phyloP scores from a whole-genome alignment of 345 rosid species.

The Hibiscus trionum region DNA sequence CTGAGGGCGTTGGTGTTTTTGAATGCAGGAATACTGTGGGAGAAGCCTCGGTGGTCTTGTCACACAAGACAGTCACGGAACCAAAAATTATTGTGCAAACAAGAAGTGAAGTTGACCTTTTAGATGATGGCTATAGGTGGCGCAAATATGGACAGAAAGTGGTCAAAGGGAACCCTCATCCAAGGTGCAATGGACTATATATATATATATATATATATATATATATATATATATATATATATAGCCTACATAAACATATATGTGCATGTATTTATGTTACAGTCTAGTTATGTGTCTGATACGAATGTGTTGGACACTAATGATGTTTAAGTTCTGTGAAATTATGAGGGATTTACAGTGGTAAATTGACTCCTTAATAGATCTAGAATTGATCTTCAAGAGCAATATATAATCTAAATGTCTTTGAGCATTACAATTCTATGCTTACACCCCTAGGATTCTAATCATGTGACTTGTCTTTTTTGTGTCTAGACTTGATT shows the following conservation, averaged over 20 bases:
- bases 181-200: slow-evolving; percentile 42
- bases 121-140: slow-evolving; percentile 97
- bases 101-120: slow-evolving; percentile 93
- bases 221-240: no score
- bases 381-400: background rate
- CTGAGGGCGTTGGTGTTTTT: slow-evolving; percentile 7
- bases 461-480: background rate
- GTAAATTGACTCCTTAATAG: background rate
- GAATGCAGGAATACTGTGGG: slow-evolving; percentile 42
- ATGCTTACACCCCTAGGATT: background rate
- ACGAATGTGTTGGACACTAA: background rate
- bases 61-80: slow-evolving; percentile 73
- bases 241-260: no score
- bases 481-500: background rate
- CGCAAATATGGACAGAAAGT: slow-evolving; percentile 99
- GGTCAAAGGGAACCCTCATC: slow-evolving; percentile 96
- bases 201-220: background rate
- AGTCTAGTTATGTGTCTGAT: background rate
- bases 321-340: background rate
- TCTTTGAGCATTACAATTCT: background rate
- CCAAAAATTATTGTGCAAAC: slow-evolving; percentile 89
- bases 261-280: background rate
- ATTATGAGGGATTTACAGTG: background rate
- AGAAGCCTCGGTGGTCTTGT: slow-evolving; percentile 35
- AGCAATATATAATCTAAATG: background rate